Conservation (phyloP, 2,329 filamentous ascomycete species). For the Aspergillus proliferans region DNA sequence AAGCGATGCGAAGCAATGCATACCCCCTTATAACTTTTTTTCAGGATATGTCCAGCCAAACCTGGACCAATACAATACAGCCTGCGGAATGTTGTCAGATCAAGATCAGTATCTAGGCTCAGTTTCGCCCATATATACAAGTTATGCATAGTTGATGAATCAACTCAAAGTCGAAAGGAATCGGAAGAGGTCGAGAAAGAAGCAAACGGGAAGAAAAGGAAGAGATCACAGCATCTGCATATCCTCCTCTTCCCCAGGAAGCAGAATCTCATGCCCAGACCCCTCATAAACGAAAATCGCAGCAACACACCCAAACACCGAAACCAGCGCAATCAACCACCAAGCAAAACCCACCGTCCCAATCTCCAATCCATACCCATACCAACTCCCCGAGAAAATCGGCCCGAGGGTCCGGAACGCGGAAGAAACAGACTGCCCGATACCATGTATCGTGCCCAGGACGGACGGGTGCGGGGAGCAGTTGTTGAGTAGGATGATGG, state of each 20-base stretch:
- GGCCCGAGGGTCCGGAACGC: conserved; percentile 54
- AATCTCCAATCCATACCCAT: conserved; percentile 48
- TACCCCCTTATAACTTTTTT: background rate
- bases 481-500: conserved; percentile 56
- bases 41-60: too few relatives aligned
- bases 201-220: background rate
- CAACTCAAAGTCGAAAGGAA: too few relatives aligned
- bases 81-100: background rate
- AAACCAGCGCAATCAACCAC: conserved; percentile 52
- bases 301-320: conserved; percentile 52
- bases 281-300: conserved; percentile 60
- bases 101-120: too few relatives aligned
- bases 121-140: too few relatives aligned
- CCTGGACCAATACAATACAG: background rate
- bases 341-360: conserved; percentile 53
- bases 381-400: conserved; percentile 51
- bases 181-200: background rate
- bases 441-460: conserved; percentile 54
- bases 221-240: background rate
- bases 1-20: background rate
- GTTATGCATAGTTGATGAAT: too few relatives aligned
- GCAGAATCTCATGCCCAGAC: conserved; percentile 53
- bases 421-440: conserved; percentile 52
- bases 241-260: conserved; percentile 34
- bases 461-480: conserved; percentile 55